phyloP scores from a whole-genome alignment of 176 grass and related monocot genomes.

The Puya raimondii region DNA sequence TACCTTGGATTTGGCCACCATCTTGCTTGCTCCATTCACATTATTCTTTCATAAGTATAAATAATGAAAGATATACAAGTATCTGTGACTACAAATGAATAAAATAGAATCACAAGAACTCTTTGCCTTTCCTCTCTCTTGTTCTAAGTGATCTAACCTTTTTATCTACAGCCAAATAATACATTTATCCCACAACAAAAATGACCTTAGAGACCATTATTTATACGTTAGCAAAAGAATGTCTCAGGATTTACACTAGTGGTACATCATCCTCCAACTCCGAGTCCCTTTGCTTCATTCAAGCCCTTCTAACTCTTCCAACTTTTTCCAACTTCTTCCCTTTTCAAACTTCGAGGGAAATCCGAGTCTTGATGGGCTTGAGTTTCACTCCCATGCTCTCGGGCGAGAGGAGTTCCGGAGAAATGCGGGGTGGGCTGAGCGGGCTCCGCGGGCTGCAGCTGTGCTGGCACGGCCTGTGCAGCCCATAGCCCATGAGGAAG shows the following conservation, averaged over 20 bases:
- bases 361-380: constrained; percentile 90
- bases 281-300: constrained; percentile 19
- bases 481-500: constrained; percentile 80
- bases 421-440: constrained; percentile 60
- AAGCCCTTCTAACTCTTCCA: constrained; percentile 22
- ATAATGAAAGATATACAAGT: constrained; percentile 3
- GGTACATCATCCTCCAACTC: constrained; percentile 21
- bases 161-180: constrained; percentile 1
- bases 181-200: constrained; percentile 48
- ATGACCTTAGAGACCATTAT: constrained; percentile 26
- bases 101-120: background rate
- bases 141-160: background rate
- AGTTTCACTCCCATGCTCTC: constrained; percentile 99
- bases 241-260: constrained; percentile 30
- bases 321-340: background rate
- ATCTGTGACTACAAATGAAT: background rate
- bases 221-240: constrained; percentile 14
- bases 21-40: too few relatives aligned
- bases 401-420: constrained; percentile 80
- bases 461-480: constrained; percentile 57
- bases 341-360: constrained; percentile 38
- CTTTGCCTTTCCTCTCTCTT: background rate
- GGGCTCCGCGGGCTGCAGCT: constrained; percentile 66
- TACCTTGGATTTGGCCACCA: too few relatives aligned
- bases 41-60: background rate